Conservation (phyloP, 148 eudicot species). For the Linanthus parryae region DNA sequence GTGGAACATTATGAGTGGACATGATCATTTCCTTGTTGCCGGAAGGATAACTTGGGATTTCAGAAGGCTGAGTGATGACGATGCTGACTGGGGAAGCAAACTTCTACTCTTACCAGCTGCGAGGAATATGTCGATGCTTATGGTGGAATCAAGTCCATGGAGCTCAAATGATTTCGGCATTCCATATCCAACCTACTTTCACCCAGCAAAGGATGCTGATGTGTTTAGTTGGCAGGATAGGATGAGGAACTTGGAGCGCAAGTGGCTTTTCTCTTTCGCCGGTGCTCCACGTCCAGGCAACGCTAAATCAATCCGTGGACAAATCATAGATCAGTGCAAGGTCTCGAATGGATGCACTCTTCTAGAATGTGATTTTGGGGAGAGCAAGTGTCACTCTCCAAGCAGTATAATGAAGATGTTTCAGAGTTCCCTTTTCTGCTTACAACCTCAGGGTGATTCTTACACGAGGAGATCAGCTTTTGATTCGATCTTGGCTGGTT, state of each 20-base stretch:
- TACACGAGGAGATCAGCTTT: conserved; percentile 93
- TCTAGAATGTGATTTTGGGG: conserved; percentile 71
- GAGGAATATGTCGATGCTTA: conserved; percentile 89
- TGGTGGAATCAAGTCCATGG: conserved; percentile 96
- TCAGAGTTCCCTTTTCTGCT: conserved; percentile 82
- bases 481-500: conserved; percentile 91
- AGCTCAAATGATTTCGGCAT: conserved; percentile 86
- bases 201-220: conserved; percentile 78
- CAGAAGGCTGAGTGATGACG: conserved; percentile 56
- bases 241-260: conserved; percentile 60
- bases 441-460: conserved; percentile 96
- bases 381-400: conserved; percentile 90
- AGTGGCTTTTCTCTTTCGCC: conserved; percentile 83
- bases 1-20: conserved; percentile 91
- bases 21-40: conserved; percentile 92
- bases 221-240: conserved; percentile 78
- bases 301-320: conserved; percentile 74
- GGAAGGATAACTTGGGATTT: conserved; percentile 98
- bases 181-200: conserved; percentile 95
- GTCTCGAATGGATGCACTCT: conserved; percentile 51
- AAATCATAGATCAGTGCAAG: conserved; percentile 70
- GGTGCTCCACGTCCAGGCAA: conserved; percentile 92
- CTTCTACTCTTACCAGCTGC: conserved; percentile 83
- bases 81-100: conserved; percentile 89
- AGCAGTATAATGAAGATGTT: conserved; percentile 91